Base-by-base conservation (phyloP, 768 basidiomycete species). In the Harrya chromipes region DNA sequence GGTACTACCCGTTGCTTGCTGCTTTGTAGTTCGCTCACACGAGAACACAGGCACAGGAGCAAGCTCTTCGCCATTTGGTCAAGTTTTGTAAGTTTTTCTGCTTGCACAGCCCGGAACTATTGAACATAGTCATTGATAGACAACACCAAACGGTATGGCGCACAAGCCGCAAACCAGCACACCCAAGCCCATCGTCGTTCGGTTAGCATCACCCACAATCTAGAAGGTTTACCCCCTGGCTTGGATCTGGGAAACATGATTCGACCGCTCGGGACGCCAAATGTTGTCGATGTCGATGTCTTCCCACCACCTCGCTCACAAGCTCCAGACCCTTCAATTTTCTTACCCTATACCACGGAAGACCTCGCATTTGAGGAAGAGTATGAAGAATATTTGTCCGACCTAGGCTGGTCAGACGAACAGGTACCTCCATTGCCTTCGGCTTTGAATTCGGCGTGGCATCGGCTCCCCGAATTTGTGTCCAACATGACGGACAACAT, bases 341-440 rank as follows among this genome's bases (percentile, higher is more conserved):
- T 93, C 72, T 75, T 93, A 19, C 91, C 92, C 14, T 97, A 92
- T 64, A 92, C 90, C 35, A 86, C 90, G 2, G 95, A 98, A 65
- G 90, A 93, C 58, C 87, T 91, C 51, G 93, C 92, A 1, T 94
- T 94, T 57, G 94, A 97, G 62, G 91, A 93, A 63, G 94, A 97
- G 62, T 98, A 97, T 61, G 94, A 97, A 66, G 94, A 95, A 62
- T 93, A 95, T 59, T 73, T 98, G 23, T 90, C 85, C n/a, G 91
- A 91, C 62, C 72, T 94, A 20, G 87, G 87, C 16, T 87, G 79
- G 76, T 79, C 83, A 4, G 84, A 86, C 46, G 79, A 81, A 40
- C 74, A 78, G 47, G 52, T 70, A 20, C 67, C 74, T 31, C 63
- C 71, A 42, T 71, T 73, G 31, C 65, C 64, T 41, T 47, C 63